Percentiles rank a stretch among this genome's conserved stretches.
These are phyloP conservation scores for Emergomyces orientalis DNA, from an alignment of 2,329 filamentous ascomycete genomes.

Conservation along the genomic window DNA sequence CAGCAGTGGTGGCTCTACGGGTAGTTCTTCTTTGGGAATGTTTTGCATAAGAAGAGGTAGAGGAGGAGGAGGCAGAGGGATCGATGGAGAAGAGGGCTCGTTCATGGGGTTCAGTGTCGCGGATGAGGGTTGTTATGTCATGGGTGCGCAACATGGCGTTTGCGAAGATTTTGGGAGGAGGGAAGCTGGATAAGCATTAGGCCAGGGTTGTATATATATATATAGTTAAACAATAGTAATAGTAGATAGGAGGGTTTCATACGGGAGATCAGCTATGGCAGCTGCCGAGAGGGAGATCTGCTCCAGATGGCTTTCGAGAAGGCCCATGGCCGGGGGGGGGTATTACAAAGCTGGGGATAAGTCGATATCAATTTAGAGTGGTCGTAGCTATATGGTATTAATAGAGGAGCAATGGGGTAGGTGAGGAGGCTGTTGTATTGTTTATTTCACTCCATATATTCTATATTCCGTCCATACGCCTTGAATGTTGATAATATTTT, in stretches of 20 bases:
- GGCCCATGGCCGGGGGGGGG: slow-evolving; percentile 47
- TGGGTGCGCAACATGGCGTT: slow-evolving; percentile 80
- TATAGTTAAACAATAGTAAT: background rate
- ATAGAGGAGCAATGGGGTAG: no score
- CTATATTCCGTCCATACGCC: no score
- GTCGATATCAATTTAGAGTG: background rate
- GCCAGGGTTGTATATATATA: background rate
- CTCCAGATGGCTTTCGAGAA: slow-evolving; percentile 62
- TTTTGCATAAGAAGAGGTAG: slow-evolving; percentile 25
- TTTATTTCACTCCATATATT: no score
- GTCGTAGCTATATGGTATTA: background rate
- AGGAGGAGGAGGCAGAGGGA: slow-evolving; percentile 30
- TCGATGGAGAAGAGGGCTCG: slow-evolving; percentile 90
- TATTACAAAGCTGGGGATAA: slow-evolving; percentile 1
- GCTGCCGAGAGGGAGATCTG: slow-evolving; percentile 68
- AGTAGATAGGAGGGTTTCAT: slow-evolving; percentile 26
- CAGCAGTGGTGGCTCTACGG: slow-evolving; percentile 42
- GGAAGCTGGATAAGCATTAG: slow-evolving; percentile 52
- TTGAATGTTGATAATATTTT: no score
- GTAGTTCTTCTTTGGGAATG: slow-evolving; percentile 38
- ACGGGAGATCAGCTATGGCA: slow-evolving; percentile 68
- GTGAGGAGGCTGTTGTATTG: background rate
- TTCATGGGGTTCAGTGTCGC: slow-evolving; percentile 90
- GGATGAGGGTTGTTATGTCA: slow-evolving; percentile 89
- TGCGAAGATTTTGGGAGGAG: slow-evolving; percentile 85